These are phyloP conservation scores for Rhodomyrtus psidioides DNA, from an alignment of 441 rosid species.

Conservation along the genomic window DNA sequence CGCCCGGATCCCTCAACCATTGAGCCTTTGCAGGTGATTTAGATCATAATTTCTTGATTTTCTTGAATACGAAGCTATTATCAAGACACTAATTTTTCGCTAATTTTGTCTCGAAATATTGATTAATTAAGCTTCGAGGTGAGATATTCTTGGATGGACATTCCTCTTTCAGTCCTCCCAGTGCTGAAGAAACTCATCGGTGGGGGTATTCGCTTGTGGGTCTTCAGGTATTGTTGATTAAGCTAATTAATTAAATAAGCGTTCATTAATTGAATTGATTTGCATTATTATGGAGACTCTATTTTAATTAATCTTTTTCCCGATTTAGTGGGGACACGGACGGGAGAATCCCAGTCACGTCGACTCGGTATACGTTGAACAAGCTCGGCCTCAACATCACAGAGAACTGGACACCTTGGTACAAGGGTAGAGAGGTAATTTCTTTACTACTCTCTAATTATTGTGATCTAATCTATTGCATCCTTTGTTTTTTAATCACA, in stretches of 20 bases:
- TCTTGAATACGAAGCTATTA: neutral
- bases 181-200: constrained; percentile 44
- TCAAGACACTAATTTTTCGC: no score
- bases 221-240: constrained; percentile 29
- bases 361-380: constrained; percentile 9
- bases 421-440: constrained; percentile 2
- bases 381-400: constrained; percentile 1
- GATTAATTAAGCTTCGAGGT: neutral
- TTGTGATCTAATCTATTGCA: neutral
- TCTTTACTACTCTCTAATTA: neutral
- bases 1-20: constrained; percentile 15
- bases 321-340: constrained; percentile 7
- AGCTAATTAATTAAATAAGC: neutral
- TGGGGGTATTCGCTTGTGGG: constrained; percentile 59
- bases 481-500: neutral
- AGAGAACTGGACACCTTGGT: constrained; percentile 14
- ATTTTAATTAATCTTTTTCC: neutral
- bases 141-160: constrained; percentile 25
- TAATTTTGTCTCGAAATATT: neutral
- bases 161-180: constrained; percentile 52
- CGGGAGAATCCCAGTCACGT: constrained; percentile 7
- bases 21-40: constrained; percentile 22
- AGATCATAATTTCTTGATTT: neutral
- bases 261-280: neutral
- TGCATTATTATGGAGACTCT: no score